A percentile compares a stretch with the other conserved stretches of the same genome.
phyloP scores from a whole-genome alignment of 2,329 filamentous ascomycete genomes.

The Dendrostoma leiphaemia region DNA sequence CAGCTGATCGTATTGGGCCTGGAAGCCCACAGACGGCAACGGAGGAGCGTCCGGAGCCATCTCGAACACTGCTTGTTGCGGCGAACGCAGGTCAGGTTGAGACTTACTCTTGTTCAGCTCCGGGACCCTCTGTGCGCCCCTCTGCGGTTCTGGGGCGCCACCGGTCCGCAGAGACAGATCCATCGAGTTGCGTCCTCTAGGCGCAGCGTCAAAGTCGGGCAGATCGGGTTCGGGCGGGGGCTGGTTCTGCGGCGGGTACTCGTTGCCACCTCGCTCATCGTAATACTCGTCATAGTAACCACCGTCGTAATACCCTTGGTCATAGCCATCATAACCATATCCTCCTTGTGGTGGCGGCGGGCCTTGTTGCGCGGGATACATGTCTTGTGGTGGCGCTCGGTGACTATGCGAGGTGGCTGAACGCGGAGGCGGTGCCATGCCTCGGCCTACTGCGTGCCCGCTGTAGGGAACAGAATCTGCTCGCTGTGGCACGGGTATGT shows the following conservation, averaged over 20 bases:
- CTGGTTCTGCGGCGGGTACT: slow-evolving; percentile 27
- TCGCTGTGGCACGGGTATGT: slow-evolving; percentile 33
- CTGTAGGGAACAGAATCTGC: slow-evolving; percentile 47
- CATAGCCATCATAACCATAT: slow-evolving; percentile 26
- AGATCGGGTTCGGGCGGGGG: slow-evolving; percentile 28
- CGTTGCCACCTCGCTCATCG: slow-evolving; percentile 32
- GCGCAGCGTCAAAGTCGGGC: slow-evolving; percentile 44
- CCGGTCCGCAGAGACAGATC: slow-evolving; percentile 48
- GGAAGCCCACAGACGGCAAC: slow-evolving; percentile 32
- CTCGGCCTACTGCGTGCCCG: slow-evolving; percentile 41
- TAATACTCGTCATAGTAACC: slow-evolving; percentile 54
- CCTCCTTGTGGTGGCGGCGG: slow-evolving; percentile 32
- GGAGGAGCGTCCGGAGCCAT: slow-evolving; percentile 65
- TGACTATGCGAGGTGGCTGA: slow-evolving; percentile 55
- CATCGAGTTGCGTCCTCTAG: slow-evolving; percentile 40
- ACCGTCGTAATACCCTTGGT: slow-evolving; percentile 31
- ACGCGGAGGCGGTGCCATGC: slow-evolving; percentile 43
- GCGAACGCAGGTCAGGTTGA: slow-evolving; percentile 63
- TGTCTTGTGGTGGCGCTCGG: slow-evolving; percentile 51
- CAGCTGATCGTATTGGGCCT: slow-evolving; percentile 15
- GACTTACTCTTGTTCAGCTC: slow-evolving; percentile 62
- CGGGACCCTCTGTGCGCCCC: slow-evolving; percentile 48
- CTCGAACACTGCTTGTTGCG: slow-evolving; percentile 70
- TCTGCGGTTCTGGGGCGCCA: slow-evolving; percentile 40
- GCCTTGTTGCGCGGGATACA: slow-evolving; percentile 45